phyloP scores from a whole-genome alignment of 768 basidiomycete genomes.

The Tulasnella calospora region DNA sequence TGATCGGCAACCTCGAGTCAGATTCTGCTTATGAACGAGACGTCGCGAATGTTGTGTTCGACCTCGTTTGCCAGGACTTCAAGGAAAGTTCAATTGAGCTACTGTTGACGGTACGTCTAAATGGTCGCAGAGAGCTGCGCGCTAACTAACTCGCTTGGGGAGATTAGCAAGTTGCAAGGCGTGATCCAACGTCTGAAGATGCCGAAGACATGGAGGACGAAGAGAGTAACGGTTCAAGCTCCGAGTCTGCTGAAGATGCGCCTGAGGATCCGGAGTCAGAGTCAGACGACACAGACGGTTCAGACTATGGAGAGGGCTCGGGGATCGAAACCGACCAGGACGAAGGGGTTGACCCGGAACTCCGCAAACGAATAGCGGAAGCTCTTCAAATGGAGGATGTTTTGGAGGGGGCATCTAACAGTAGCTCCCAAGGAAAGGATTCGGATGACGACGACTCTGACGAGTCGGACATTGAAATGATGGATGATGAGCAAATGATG shows the following conservation, averaged over 20 bases:
- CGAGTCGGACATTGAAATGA: slow-evolving; percentile 59
- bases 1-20: slow-evolving; percentile 85
- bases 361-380: slow-evolving; percentile 56
- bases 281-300: not conserved
- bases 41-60: slow-evolving; percentile 75
- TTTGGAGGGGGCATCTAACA: slow-evolving; percentile 41
- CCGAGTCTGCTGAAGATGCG: slow-evolving; percentile 34
- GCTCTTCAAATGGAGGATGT: slow-evolving; percentile 42
- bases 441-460: slow-evolving; percentile 55
- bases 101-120: slow-evolving; percentile 64
- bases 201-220: slow-evolving; percentile 34
- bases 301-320: slow-evolving; percentile 35
- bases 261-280: slow-evolving; percentile 29
- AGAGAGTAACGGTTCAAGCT: slow-evolving; percentile 32
- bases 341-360: slow-evolving; percentile 44
- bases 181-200: slow-evolving; percentile 40
- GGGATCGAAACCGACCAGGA: slow-evolving; percentile 33
- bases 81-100: slow-evolving; percentile 70
- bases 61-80: slow-evolving; percentile 60
- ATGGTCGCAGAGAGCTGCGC: not conserved
- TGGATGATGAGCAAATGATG: slow-evolving; percentile 99
- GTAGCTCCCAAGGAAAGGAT: slow-evolving; percentile 56
- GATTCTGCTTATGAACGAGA: slow-evolving; percentile 54
- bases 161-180: slow-evolving; percentile 75
- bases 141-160: slow-evolving; percentile 17